Evolutionary conservation across 352 stramenopile genomes (phyloP), one percentile per base, ranked within the genome.

Genomic region (Globisporangium splendens): DNA sequence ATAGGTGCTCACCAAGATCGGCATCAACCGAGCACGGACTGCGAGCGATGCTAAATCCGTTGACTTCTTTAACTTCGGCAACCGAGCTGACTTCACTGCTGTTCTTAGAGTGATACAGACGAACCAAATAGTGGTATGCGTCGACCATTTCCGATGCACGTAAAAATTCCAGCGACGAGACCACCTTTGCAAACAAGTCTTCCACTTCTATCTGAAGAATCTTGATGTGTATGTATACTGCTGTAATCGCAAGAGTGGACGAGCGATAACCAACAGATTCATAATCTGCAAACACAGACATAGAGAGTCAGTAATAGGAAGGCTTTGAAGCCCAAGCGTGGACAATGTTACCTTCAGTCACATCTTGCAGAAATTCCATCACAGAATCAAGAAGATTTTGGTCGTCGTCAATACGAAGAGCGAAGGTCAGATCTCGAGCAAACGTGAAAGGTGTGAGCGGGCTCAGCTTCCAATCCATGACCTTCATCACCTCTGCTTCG

Each of bases 381-480:
- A 28, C 3, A 8, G 48, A 13, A 21, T 42, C 48, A 1, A 62
- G 18, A 8, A 62, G 38, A 0, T 17, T 8, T 13, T 18, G 8
- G 11, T 46, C 17, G 56, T 49, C 43, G 18, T 44, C 14, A 13
- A 50, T 39, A 6, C 12, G 12, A 14, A 56, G 56, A 7, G 31
- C 50, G 2, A 31, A 50, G n/a, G 70, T 46, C 35, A 83, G 65
- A 42, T 78, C 72, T 14, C 72, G 62, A 10, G 69, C 68, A 38
- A 83, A 72, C 38, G 69, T 73, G 63, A 79, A 73, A 1, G 54
- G 54, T 15, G 66, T 69, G 42, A 70, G 71, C 13, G 73, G 69
- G 28, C 69, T 69, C 6, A 83, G 53, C 8, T 60, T 56, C 73
- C 73, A 83, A 20, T 66, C 39, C 8, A 78, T 48, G 28, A 66